phyloP scores from a whole-genome alignment of 202 grass and related monocot species.

The Saccharum hybrid region DNA sequence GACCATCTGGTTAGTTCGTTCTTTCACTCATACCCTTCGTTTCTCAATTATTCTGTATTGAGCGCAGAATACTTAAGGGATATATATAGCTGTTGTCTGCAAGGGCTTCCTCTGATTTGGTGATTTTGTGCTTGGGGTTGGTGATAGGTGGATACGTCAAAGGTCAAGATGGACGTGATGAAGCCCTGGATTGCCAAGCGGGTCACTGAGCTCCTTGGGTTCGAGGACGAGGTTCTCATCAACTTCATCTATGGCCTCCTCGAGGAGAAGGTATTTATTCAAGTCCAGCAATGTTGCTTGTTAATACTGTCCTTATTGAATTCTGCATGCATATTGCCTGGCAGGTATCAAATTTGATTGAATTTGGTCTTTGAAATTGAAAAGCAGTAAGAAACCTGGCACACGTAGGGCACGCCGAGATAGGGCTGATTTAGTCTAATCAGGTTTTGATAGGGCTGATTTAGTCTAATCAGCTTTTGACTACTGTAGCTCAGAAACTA shows the following conservation, averaged over 20 bases:
- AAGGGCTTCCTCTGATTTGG: background rate
- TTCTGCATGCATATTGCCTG: background rate
- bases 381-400: background rate
- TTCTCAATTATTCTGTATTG: background rate
- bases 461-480: background rate
- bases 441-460: background rate
- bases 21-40: background rate
- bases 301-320: background rate
- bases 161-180: constrained; percentile 96
- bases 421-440: background rate
- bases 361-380: background rate
- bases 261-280: constrained; percentile 64
- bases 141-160: constrained; percentile 83
- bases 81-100: background rate
- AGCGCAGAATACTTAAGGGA: background rate
- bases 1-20: constrained; percentile 70
- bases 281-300: background rate
- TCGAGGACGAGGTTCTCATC: constrained; percentile 97
- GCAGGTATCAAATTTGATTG: constrained; percentile 2
- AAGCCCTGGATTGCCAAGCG: constrained; percentile 91
- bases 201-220: constrained; percentile 86
- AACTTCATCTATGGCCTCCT: constrained; percentile 96
- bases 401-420: background rate
- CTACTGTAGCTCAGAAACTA: background rate
- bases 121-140: background rate